Evolutionary conservation across 1,139 yeast genomes (phyloP).

Genomic region (Fermentozyma sake): DNA sequence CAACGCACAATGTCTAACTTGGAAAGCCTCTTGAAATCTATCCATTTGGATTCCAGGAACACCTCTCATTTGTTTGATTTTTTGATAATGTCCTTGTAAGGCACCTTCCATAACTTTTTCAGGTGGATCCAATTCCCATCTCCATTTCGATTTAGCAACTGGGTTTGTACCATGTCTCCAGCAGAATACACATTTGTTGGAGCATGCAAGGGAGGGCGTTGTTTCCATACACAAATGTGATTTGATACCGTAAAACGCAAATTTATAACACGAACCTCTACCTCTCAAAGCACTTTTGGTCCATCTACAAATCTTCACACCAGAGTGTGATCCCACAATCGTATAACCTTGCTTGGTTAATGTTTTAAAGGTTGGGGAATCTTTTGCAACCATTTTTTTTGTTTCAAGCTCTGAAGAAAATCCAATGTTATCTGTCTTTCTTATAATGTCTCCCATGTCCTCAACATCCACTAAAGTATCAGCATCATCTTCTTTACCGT

Average conservation of each 20-base stretch:
- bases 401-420: slow-evolving; percentile 24
- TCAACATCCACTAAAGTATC: slow-evolving; percentile 69
- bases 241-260: slow-evolving; percentile 84
- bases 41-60: slow-evolving; percentile 92
- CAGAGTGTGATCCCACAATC: slow-evolving; percentile 90
- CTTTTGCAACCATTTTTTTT: slow-evolving; percentile 86
- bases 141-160: slow-evolving; percentile 86
- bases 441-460: slow-evolving; percentile 69
- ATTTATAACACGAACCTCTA: slow-evolving; percentile 90
- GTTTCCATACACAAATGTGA: slow-evolving; percentile 96
- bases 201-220: slow-evolving; percentile 89
- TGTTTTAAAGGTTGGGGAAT: slow-evolving; percentile 85
- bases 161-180: slow-evolving; percentile 99
- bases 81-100: slow-evolving; percentile 80
- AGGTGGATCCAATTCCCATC: slow-evolving; percentile 94
- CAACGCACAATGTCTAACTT: slow-evolving; percentile 85
- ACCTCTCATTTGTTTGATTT: slow-evolving; percentile 91
- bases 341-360: slow-evolving; percentile 92
- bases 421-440: slow-evolving; percentile 23
- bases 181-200: slow-evolving; percentile 93
- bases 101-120: slow-evolving; percentile 83
- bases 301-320: slow-evolving; percentile 95
- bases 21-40: slow-evolving; percentile 85
- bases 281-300: slow-evolving; percentile 92
- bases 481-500: slow-evolving; percentile 41